Conservation (phyloP, 2,329 filamentous ascomycete genomes). For the Aphanocladium album region DNA sequence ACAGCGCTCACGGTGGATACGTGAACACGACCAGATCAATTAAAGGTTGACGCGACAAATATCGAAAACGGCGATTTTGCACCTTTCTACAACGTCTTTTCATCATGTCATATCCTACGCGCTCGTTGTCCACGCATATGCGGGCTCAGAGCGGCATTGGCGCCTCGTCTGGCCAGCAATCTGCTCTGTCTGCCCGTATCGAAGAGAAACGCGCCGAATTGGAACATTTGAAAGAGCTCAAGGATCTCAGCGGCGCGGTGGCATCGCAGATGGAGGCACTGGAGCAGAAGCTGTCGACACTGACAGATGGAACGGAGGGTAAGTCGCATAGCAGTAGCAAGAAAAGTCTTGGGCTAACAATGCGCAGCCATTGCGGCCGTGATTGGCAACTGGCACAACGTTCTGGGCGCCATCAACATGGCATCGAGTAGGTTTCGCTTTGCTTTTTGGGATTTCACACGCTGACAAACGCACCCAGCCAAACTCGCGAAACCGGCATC, state of each 20-base stretch:
- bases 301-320: conserved; percentile 81
- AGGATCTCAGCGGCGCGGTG: conserved; percentile 72
- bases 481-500: conserved; percentile 62
- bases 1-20: not conserved
- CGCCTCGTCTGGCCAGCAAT: conserved; percentile 55
- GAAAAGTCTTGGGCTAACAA: conserved; percentile 22
- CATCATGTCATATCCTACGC: conserved; percentile 52
- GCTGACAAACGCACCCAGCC: conserved; percentile 42
- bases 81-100: not conserved
- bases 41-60: conserved; percentile 1
- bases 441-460: not conserved
- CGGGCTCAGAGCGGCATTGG: conserved; percentile 54
- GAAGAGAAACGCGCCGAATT: conserved; percentile 82
- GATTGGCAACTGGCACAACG: conserved; percentile 82
- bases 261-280: conserved; percentile 78
- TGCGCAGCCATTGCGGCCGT: conserved; percentile 72
- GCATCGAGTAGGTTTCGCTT: conserved; percentile 60
- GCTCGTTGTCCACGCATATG: conserved; percentile 60
- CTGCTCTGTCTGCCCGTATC: conserved; percentile 68
- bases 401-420: conserved; percentile 80
- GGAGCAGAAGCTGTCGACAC: conserved; percentile 69
- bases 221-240: conserved; percentile 70
- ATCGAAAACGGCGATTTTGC: not conserved
- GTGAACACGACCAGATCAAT: not conserved
- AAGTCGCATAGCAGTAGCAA: conserved; percentile 15